Conservation (phyloP, 345 rosid species). For the Rhizophora mangle region DNA sequence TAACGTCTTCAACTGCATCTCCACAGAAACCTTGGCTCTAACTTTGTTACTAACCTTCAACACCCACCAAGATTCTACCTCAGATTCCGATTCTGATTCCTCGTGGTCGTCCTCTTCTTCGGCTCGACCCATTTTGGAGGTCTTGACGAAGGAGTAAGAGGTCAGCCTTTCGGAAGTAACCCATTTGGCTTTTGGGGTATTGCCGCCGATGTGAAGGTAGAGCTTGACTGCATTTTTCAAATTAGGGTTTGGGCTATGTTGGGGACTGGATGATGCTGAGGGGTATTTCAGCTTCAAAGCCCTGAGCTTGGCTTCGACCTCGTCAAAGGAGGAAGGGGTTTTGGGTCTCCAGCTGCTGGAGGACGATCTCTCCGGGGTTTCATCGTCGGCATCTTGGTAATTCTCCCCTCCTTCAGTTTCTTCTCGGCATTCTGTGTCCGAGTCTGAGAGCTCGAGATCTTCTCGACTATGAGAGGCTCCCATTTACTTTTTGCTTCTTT, state of each 20-base stretch:
- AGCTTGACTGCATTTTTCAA: slow-evolving; percentile 50
- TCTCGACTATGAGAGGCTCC: slow-evolving; percentile 70
- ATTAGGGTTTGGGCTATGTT: slow-evolving; percentile 26
- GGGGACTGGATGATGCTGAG: slow-evolving; percentile 13
- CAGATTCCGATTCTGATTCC: slow-evolving; percentile 32
- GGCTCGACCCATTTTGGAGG: slow-evolving; percentile 25
- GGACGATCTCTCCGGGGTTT: slow-evolving; percentile 44
- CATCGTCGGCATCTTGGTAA: slow-evolving; percentile 48
- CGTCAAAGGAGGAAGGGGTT: slow-evolving; percentile 58
- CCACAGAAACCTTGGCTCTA: slow-evolving; percentile 50
- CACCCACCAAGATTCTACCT: slow-evolving; percentile 54
- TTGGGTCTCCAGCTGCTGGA: slow-evolving; percentile 32
- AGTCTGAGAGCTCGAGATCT: slow-evolving; percentile 61
- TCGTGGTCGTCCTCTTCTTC: slow-evolving; percentile 45
- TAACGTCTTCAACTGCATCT: slow-evolving; percentile 67
- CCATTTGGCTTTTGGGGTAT: slow-evolving; percentile 85
- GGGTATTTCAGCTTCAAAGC: slow-evolving; percentile 65
- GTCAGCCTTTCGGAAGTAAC: slow-evolving; percentile 59
- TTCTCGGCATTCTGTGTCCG: slow-evolving; percentile 45
- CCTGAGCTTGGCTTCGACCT: slow-evolving; percentile 59
- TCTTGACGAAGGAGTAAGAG: slow-evolving; percentile 52
- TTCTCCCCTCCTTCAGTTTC: slow-evolving; percentile 40
- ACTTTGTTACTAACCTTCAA: slow-evolving; percentile 62
- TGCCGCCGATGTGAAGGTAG: slow-evolving; percentile 63
- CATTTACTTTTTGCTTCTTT: slow-evolving; percentile 40